Evolutionary conservation across 441 rosid species (phyloP).

Genomic region (Viola pubescens): DNA sequence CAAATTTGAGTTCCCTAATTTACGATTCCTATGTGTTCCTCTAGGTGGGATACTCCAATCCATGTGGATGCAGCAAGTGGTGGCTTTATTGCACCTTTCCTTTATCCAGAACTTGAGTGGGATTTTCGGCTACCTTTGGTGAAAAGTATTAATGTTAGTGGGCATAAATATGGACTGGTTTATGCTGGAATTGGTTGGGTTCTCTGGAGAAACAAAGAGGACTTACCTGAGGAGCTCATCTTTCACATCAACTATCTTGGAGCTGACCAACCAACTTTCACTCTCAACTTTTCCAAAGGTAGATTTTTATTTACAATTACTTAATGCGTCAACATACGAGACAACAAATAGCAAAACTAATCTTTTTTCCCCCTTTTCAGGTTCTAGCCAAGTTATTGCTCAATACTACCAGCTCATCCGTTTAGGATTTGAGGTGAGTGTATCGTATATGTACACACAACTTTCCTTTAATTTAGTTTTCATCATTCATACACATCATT

Average conservation of each 20-base stretch:
- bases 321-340: background rate
- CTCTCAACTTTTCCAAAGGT: conserved; percentile 94
- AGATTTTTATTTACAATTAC: background rate
- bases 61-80: conserved; percentile 94
- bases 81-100: conserved; percentile 79
- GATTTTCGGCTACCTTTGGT: conserved; percentile 73
- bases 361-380: conserved; percentile 21
- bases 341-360: background rate
- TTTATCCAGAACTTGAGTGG: conserved; percentile 80
- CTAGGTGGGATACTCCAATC: conserved; percentile 83
- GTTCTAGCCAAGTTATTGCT: conserved; percentile 87
- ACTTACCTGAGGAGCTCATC: conserved; percentile 86
- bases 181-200: conserved; percentile 92
- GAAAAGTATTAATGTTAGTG: conserved; percentile 86
- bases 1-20: no score
- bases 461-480: background rate
- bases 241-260: conserved; percentile 91
- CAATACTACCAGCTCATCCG: conserved; percentile 85
- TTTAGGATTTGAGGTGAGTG: conserved; percentile 46
- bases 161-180: conserved; percentile 87
- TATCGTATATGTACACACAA: background rate
- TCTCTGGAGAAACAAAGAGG: conserved; percentile 79
- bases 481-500: no score
- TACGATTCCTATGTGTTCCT: background rate
- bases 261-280: conserved; percentile 90